Evolutionary conservation across 148 eudicot species (phyloP).

Genomic region (Chenopodium formosanum): DNA sequence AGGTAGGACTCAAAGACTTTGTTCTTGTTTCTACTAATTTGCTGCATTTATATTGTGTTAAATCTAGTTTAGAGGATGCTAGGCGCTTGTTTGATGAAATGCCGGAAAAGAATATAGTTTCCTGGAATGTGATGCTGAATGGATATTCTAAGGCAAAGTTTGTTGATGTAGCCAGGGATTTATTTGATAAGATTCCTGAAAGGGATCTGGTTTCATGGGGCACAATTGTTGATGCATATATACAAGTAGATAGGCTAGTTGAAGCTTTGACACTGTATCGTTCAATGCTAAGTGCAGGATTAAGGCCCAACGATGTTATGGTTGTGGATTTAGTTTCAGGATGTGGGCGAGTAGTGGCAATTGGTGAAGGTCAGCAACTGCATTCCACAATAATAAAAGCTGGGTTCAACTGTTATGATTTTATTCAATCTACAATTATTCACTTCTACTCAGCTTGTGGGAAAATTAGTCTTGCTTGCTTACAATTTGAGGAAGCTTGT

Average conservation of each 20-base stretch:
- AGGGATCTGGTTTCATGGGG: conserved; percentile 89
- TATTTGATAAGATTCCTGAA: conserved; percentile 61
- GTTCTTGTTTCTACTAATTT: conserved; percentile 72
- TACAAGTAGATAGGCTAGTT: conserved; percentile 42
- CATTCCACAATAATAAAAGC: conserved; percentile 50
- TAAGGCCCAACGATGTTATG: conserved; percentile 76
- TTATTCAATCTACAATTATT: conserved; percentile 68
- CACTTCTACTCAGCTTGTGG: conserved; percentile 73
- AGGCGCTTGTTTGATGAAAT: conserved; percentile 61
- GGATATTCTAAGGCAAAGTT: conserved; percentile 66
- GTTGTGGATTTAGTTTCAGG: conserved; percentile 67
- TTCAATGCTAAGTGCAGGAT: conserved; percentile 47
- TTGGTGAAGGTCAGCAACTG: conserved; percentile 68
- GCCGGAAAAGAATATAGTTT: conserved; percentile 65
- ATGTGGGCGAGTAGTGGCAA: conserved; percentile 55
- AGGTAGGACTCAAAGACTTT: conserved; percentile 51
- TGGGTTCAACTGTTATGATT: conserved; percentile 62
- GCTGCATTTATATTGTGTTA: conserved; percentile 57
- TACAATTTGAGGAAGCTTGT: conserved; percentile 63
- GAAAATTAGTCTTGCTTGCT: conserved; percentile 48
- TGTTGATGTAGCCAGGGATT: conserved; percentile 50
- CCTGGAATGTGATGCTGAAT: conserved; percentile 91
- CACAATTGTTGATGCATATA: conserved; percentile 65
- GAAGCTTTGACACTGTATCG: conserved; percentile 67
- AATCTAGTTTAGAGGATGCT: conserved; percentile 51